Base-by-base conservation (phyloP, 371 early-diverging fungal genomes). In the Choanephora cucurbitarum region DNA sequence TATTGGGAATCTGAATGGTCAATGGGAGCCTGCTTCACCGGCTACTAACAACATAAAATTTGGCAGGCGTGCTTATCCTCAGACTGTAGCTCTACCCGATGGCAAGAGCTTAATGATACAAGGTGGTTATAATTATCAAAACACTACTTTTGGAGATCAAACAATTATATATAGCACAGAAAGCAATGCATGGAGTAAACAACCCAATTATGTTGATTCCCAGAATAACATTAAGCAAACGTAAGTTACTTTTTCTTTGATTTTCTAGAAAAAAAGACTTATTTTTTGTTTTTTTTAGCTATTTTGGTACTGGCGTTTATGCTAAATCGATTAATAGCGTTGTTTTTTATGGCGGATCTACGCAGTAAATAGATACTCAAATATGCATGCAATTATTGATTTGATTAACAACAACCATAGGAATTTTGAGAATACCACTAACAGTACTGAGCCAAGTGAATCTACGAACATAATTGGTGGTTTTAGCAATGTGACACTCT, bases 111-210 rank as follows among this genome's bases (percentile, higher is more conserved):
- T 44, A 11, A 1, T 53, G 3, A 21, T 53, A 5, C 53, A 53
- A 22, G 53, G 53, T 14, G 53, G 53, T 14, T 53, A 53, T 21
- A 33, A 53, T 33, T 43, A 52, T 31, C 17, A 14, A 22, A 40
- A 8, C 32, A 9, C 50, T 0, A 21, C 41, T 2, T 1, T 22
- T 14, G 5, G 2, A 23, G 34, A 53, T 15, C 53, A 53, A 15
- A 44, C 53, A 0, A 53, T 53, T n/a, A 33, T 43, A 13, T 53
- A 53, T 44, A 53, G 44, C 33, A 21, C 44, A 4, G 42, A 44
- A 22, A 53, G 33, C 2, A 44, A 53, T 18, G 2, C 44, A 21
- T 44, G 44, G 44, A 22, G 21, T 0, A 21, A 8, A 14, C 2
- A 31, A 7, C 15, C 53, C 17, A 44, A 53, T 15, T 44, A 53